Evolutionary conservation across 2,329 filamentous ascomycete species (phyloP), one percentile per base, ranked within the genome.

Genomic region (Colletotrichum noveboracense): DNA sequence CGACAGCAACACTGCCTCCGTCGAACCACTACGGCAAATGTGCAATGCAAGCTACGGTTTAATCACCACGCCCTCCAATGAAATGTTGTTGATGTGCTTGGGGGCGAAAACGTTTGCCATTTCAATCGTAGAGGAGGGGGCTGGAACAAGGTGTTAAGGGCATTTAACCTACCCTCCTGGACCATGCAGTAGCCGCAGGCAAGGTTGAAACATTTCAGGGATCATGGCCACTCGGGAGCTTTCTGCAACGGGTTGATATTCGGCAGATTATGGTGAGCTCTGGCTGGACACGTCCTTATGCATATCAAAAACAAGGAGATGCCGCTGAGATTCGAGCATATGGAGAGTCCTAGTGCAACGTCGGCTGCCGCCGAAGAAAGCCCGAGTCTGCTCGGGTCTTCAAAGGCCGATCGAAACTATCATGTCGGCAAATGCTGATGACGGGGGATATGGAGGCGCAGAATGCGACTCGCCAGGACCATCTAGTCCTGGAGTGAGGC

Each of bases 181-280:
- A 52, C 68, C 36, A 14, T 55, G 56, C 55, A n/a, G 24, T 34
- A 36, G 64, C 30, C 26, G 56, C 16, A 38, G 36, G 34, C 13
- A 66, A 32, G 38, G 60, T 32, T 68, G 70, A 75, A 73, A 68
- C 69, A 34, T 18, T 64, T 13, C 55, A 73, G 55, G 64, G 73
- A 66, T 73, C 61, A 55, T 56, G 69, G 69, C 26, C 32, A 9
- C 21, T 66, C 67, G 61, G 61, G 34, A 36, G 18, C 34, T 75
- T 52, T 66, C 67, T 66, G 62, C 28, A 32, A 66, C 34, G 43
- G 43, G 26, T 24, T 64, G 43, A 58, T 30, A 36, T 43, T 64
- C 62, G 73, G 70, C 38, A 58, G 10, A 48, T 48, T 24, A 18
- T 43, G 26, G 28, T 34, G 68, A 66, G 62, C 68, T 38, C 48